Conservation (phyloP, 495 filamentous ascomycete genomes). For the Corynascus novoguineensis region DNA sequence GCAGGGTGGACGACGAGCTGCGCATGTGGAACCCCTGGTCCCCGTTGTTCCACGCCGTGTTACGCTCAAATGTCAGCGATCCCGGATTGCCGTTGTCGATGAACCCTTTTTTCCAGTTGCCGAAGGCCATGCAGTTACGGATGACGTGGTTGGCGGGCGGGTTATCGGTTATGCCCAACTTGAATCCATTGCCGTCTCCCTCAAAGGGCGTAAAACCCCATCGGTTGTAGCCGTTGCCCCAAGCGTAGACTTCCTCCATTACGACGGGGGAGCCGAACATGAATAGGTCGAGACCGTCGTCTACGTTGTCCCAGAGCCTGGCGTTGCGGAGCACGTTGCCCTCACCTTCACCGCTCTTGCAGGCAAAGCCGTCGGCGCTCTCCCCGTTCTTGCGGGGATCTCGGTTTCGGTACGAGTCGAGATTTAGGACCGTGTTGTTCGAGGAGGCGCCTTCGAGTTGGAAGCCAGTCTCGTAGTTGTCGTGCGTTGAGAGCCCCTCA, state of each 20-base stretch:
- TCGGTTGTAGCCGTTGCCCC: slow-evolving; percentile 7
- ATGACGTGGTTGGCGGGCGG: slow-evolving; percentile 3
- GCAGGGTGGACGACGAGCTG: slow-evolving; percentile 4
- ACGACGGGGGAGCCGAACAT: slow-evolving; percentile 3
- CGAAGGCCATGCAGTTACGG: slow-evolving; percentile 4
- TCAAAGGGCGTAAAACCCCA: slow-evolving; percentile 1
- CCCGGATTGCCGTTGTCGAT: slow-evolving; percentile 7
- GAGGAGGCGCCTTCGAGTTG: slow-evolving; percentile 6
- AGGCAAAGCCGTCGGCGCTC: slow-evolving; percentile 6
- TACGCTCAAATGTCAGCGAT: background rate
- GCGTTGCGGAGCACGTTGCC: slow-evolving; percentile 8
- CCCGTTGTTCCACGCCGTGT: slow-evolving; percentile 2
- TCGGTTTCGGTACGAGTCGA: slow-evolving; percentile 7
- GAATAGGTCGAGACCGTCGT: slow-evolving; percentile 6
- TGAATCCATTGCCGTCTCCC: slow-evolving; percentile 4
- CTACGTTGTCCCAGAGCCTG: slow-evolving; percentile 9
- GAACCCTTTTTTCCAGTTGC: slow-evolving; percentile 1
- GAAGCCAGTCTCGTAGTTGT: slow-evolving; percentile 8
- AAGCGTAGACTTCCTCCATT: slow-evolving; percentile 1
- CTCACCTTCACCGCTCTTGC: slow-evolving; percentile 4
- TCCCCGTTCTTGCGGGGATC: slow-evolving; percentile 5
- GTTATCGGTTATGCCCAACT: slow-evolving; percentile 2
- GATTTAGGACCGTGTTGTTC: slow-evolving; percentile 2
- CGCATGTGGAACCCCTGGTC: slow-evolving; percentile 2
- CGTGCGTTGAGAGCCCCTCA: slow-evolving; percentile 4